Base-by-base conservation (phyloP, 2,329 filamentous ascomycete genomes). In the Venturia pyrina region DNA sequence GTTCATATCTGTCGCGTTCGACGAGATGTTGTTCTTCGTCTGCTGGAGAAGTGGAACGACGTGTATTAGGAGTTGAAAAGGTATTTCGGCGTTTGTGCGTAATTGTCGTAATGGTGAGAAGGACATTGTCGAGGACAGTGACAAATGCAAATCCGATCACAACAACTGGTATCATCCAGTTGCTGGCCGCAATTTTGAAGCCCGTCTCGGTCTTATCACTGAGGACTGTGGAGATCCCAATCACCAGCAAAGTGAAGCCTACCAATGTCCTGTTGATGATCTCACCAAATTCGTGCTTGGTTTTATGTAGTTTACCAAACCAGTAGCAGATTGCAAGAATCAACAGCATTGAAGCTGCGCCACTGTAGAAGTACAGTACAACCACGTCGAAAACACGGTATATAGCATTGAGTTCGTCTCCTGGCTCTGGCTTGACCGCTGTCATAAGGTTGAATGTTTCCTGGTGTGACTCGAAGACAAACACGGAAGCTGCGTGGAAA, bases 271-370 rank as follows among this genome's bases (percentile, higher is more conserved):
- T 66, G 43, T 70, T 71, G 65, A 73, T 72, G 40, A 73, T 72
- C 68, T 72, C 71, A 24, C 71, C 70, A n/a, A 72, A 72, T 46
- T 73, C 71, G 61, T 70, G 69, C 65, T 72, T 73, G 1, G 68
- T 70, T 24, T 64, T 64, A 21, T 64, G 62, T 19, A 57, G 17
- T 41, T 56, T 64, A 4, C 62, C 61, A 48, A 63, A 63, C 61
- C 61, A 63, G 44, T 63, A 63, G 21, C 46, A 53, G n/a, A 56
- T 64, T n/a, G 62, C 62, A 10, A 64, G 48, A 37, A 64, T 64
- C 46, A 64, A 43, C 15, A 64, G 46, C 62, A 64, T 64, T 6
- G 67, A 66, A 11, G 70, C 71, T 11, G 67, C 70, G 19, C 70
- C 69, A 34, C 70, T 70, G 57, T 70, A 73, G 56, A 73, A 72